Conservation (phyloP, 345 rosid species). For the Brassica cretica region DNA sequence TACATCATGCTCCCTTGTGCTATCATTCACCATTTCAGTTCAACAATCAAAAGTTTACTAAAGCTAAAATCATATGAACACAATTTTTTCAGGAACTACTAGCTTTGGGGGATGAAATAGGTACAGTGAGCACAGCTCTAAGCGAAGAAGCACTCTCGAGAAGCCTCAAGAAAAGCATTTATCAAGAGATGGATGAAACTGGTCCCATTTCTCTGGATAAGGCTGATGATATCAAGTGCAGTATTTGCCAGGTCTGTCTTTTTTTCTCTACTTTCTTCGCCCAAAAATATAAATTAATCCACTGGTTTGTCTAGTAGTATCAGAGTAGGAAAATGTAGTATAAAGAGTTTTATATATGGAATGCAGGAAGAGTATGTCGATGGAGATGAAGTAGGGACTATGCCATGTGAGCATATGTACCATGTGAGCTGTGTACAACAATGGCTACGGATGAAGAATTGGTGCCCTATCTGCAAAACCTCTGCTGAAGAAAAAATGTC, state of each 20-base stretch:
- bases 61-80: constrained; percentile 16
- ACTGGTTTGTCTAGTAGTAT: constrained; percentile 6
- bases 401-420: constrained; percentile 76
- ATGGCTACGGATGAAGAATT: constrained; percentile 89
- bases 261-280: background rate
- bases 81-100: constrained; percentile 65
- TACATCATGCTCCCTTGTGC: background rate
- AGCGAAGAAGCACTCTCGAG: constrained; percentile 76
- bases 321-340: background rate
- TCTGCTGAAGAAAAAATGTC: constrained; percentile 42
- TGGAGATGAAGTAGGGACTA: constrained; percentile 76
- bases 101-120: constrained; percentile 95
- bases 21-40: background rate
- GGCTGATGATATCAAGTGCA: constrained; percentile 69
- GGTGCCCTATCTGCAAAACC: constrained; percentile 96
- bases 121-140: constrained; percentile 92
- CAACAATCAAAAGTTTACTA: background rate
- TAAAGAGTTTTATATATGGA: background rate
- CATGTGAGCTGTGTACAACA: constrained; percentile 68
- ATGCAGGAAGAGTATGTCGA: constrained; percentile 80
- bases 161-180: constrained; percentile 61
- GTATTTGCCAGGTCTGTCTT: constrained; percentile 78
- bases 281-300: background rate
- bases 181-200: constrained; percentile 44
- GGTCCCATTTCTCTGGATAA: background rate